phyloP scores from a whole-genome alignment of 768 basidiomycete species.

The Termitomyces heimii region DNA sequence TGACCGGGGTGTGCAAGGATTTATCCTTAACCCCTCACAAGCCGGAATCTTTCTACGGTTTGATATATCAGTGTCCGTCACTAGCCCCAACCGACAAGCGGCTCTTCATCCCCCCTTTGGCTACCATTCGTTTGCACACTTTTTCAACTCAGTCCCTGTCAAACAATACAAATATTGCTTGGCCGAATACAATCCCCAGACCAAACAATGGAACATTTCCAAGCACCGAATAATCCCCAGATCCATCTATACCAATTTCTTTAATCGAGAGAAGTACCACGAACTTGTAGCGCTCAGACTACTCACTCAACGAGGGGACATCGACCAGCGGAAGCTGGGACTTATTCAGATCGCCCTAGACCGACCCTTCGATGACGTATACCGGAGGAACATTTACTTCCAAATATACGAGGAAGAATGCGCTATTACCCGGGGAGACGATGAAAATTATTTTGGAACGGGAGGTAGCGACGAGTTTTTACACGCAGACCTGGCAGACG shows the following conservation, averaged over 20 bases:
- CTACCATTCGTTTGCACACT: background rate
- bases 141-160: background rate
- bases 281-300: background rate
- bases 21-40: too few relatives aligned
- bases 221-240: background rate
- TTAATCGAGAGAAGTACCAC: background rate
- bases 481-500: too few relatives aligned
- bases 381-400: background rate
- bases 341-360: background rate
- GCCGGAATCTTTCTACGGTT: too few relatives aligned
- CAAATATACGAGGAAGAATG: background rate
- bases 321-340: background rate
- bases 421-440: too few relatives aligned
- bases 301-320: background rate
- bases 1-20: too few relatives aligned
- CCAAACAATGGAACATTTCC: background rate
- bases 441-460: too few relatives aligned
- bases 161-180: background rate
- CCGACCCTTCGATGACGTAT: background rate
- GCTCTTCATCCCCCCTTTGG: background rate
- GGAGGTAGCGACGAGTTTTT: too few relatives aligned
- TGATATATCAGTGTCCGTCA: too few relatives aligned
- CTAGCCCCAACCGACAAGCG: too few relatives aligned
- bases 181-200: background rate
- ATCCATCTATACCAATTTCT: background rate